phyloP scores from a whole-genome alignment of 2,329 filamentous ascomycete species.

The Penicillium sp. region DNA sequence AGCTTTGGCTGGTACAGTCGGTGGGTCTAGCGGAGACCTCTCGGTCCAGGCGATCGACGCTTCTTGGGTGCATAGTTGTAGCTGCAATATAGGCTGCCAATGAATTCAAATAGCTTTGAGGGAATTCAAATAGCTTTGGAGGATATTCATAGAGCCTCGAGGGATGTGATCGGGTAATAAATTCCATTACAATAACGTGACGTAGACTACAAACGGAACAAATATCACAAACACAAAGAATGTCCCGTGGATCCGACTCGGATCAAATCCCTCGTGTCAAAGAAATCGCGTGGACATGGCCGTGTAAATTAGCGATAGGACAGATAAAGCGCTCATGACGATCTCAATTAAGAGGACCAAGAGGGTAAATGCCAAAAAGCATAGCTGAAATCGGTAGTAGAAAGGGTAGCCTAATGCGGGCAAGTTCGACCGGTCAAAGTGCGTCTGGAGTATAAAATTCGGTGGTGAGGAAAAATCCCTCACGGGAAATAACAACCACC shows the following conservation, averaged over 20 bases:
- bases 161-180: neutral
- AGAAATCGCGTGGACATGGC: neutral
- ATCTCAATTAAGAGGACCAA: conserved; percentile 15
- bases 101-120: neutral
- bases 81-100: too few species aligned
- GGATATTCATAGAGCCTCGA: neutral
- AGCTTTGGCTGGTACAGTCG: conserved; percentile 1
- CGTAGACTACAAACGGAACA: neutral
- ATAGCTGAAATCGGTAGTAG: neutral
- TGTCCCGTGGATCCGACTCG: neutral
- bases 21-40: conserved; percentile 1
- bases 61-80: conserved; percentile 8
- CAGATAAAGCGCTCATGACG: conserved; percentile 22
- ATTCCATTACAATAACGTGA: neutral
- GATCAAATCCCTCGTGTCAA: neutral
- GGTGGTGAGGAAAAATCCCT: conserved; percentile 27
- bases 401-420: conserved; percentile 7
- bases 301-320: conserved; percentile 17
- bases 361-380: conserved; percentile 2
- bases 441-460: conserved; percentile 1
- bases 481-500: conserved; percentile 10
- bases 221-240: too few species aligned
- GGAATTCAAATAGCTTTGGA: neutral
- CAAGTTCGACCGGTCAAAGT: conserved; percentile 3
- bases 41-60: conserved; percentile 16